phyloP scores from a whole-genome alignment of 768 basidiomycete species.

The Coprinopsis strossmayeri region DNA sequence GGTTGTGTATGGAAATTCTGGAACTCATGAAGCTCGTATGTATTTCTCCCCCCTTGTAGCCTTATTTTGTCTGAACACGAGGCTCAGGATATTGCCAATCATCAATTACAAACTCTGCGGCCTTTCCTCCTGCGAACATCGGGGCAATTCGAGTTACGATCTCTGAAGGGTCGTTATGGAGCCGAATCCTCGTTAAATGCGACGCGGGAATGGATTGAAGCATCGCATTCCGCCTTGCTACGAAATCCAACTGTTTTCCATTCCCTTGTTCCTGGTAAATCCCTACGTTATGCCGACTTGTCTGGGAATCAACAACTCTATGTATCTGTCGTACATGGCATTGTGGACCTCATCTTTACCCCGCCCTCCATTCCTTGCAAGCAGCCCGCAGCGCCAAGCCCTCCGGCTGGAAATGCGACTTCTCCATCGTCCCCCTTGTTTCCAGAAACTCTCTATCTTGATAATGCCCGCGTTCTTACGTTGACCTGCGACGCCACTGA shows the following conservation, averaged over 20 bases:
- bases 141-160: constrained; percentile 71
- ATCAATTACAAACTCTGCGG: constrained; percentile 87
- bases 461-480: constrained; percentile 58
- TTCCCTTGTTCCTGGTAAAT: constrained; percentile 34
- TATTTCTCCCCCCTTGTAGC: constrained; percentile 16
- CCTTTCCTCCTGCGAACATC: constrained; percentile 83
- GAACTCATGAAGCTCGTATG: constrained; percentile 94
- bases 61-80: constrained; percentile 11
- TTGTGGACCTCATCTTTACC: constrained; percentile 62
- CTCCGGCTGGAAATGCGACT: constrained; percentile 14
- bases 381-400: constrained; percentile 22
- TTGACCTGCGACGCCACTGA: constrained; percentile 73
- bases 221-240: constrained; percentile 39
- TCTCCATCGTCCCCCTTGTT: constrained; percentile 15
- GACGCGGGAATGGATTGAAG: constrained; percentile 61
- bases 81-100: constrained; percentile 88
- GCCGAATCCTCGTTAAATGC: constrained; percentile 37
- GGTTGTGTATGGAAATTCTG: constrained; percentile 82
- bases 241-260: constrained; percentile 35
- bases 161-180: constrained; percentile 58
- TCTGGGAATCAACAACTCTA: constrained; percentile 51
- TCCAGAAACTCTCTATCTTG: constrained; percentile 80
- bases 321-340: constrained; percentile 48
- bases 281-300: constrained; percentile 37
- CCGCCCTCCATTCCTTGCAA: constrained; percentile 28